Evolutionary conservation across 352 stramenopile genomes (phyloP).

Genomic region (Phytophthora pseudosyringae): DNA sequence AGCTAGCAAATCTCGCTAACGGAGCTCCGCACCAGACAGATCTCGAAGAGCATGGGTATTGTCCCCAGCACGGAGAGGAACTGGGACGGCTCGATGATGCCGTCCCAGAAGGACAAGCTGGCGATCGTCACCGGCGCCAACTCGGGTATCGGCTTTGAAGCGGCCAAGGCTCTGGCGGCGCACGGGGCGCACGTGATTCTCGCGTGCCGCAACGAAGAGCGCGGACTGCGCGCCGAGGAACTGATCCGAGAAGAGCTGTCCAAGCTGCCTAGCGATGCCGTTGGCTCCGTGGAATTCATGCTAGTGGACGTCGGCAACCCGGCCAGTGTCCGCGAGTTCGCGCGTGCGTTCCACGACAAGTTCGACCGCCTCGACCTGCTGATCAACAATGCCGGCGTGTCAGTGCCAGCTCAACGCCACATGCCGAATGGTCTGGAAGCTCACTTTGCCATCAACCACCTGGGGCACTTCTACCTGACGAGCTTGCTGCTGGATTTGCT

Average conservation of each 20-base stretch:
- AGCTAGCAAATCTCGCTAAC: slow-evolving; percentile 25
- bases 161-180: slow-evolving; percentile 54
- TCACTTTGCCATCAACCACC: slow-evolving; percentile 79
- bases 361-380: slow-evolving; percentile 63
- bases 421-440: slow-evolving; percentile 53
- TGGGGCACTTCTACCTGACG: slow-evolving; percentile 77
- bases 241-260: slow-evolving; percentile 34
- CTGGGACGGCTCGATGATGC: slow-evolving; percentile 40
- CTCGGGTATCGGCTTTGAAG: slow-evolving; percentile 80
- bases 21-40: slow-evolving; percentile 6
- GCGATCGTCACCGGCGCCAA: slow-evolving; percentile 80
- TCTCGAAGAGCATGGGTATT: slow-evolving; percentile 19
- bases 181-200: slow-evolving; percentile 75
- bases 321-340: slow-evolving; percentile 52
- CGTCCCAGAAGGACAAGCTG: slow-evolving; percentile 53
- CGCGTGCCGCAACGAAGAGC: slow-evolving; percentile 65
- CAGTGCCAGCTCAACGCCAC: slow-evolving; percentile 39
- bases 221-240: slow-evolving; percentile 37
- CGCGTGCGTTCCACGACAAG: slow-evolving; percentile 36
- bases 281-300: slow-evolving; percentile 67
- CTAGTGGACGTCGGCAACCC: slow-evolving; percentile 40
- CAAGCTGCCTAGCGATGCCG: slow-evolving; percentile 6
- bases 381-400: slow-evolving; percentile 81
- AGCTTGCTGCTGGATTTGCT: slow-evolving; percentile 49
- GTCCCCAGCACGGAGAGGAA: slow-evolving; percentile 14